Evolutionary conservation across 495 filamentous ascomycete species (phyloP).

Genomic region (Penicillium waksmanii): DNA sequence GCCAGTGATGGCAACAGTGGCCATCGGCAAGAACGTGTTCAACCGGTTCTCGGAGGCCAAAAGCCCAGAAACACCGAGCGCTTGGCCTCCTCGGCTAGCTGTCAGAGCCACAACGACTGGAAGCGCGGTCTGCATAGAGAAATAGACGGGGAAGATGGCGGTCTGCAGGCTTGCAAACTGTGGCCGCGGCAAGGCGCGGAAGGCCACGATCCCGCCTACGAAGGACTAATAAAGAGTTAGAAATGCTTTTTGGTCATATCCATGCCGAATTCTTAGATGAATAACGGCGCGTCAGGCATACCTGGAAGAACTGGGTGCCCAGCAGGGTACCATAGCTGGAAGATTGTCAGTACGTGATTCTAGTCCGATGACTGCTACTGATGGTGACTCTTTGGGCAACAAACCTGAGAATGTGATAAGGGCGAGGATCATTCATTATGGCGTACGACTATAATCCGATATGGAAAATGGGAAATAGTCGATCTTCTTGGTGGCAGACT

Average conservation of each 20-base stretch:
- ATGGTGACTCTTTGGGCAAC: slow-evolving; percentile 11
- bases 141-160: slow-evolving; percentile 84
- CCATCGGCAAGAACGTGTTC: slow-evolving; percentile 66
- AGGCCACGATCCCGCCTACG: slow-evolving; percentile 74
- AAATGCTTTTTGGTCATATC: neutral
- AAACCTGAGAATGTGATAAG: slow-evolving; percentile 80
- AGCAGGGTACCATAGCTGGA: slow-evolving; percentile 77
- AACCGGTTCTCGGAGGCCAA: slow-evolving; percentile 58
- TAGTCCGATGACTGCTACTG: neutral
- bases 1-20: slow-evolving; percentile 63
- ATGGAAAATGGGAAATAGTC: neutral
- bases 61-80: slow-evolving; percentile 56
- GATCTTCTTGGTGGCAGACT: neutral
- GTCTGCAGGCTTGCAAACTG: slow-evolving; percentile 81
- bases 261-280: neutral
- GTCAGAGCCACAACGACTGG: slow-evolving; percentile 79
- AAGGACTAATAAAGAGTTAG: slow-evolving; percentile 63
- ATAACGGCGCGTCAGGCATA: slow-evolving; percentile 33
- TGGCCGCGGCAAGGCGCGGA: slow-evolving; percentile 71
- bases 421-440: slow-evolving; percentile 58
- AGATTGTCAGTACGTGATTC: slow-evolving; percentile 27
- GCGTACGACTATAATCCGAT: neutral
- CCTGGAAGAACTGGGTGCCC: slow-evolving; percentile 79
- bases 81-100: slow-evolving; percentile 59
- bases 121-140: slow-evolving; percentile 74